Evolutionary conservation across 305 asterid genomes (phyloP), one percentile per base, ranked within the genome.

Genomic region (Andrographis paniculata): DNA sequence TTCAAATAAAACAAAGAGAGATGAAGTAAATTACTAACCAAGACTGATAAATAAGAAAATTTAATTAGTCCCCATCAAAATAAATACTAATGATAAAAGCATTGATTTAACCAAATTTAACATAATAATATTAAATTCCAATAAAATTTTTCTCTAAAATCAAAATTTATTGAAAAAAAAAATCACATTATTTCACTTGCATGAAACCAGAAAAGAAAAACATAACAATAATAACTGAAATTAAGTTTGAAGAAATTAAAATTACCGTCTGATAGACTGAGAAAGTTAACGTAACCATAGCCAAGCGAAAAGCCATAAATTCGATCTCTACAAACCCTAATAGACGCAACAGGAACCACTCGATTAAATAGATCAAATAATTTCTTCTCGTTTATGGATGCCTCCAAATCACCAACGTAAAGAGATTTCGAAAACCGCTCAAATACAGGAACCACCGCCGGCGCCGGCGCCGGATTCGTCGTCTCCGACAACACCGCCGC

Each of bases 291-390:
- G 49, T 84, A 80, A 22, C 77, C 95, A 33, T 80, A 84, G 0
- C 95, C 80, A 6, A 84, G 93, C 0, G 95, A 84, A 14, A 73
- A 40, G 6, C 70, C 52, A 8, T 65, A 69, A 5, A 51, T 61
- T 52, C 71, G 80, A 73, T 84, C 95, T 38, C 88, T 53, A 49
- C 95, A 78, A 64, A 84, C 78, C 82, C 79, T 71, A 46, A 80
- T 70, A 9, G 93, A 84, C 9, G 60, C 66, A 42, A 84, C 93
- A 21, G 68, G 78, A 38, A 77, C 82, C 50, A 78, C 86, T 54
- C 70, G 89, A 35, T 53, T 76, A 56, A 84, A 84, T 58, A 80
- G 63, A 41, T 84, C 93, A 56, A 78, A 33, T n/a, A 33, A n/a
- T 33, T 33, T 33, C 4, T 10, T 33, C 13, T 33, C 38, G 12